Evolutionary conservation across 2,329 filamentous ascomycete genomes (phyloP).

Genomic region (Fusarium torreyae): DNA sequence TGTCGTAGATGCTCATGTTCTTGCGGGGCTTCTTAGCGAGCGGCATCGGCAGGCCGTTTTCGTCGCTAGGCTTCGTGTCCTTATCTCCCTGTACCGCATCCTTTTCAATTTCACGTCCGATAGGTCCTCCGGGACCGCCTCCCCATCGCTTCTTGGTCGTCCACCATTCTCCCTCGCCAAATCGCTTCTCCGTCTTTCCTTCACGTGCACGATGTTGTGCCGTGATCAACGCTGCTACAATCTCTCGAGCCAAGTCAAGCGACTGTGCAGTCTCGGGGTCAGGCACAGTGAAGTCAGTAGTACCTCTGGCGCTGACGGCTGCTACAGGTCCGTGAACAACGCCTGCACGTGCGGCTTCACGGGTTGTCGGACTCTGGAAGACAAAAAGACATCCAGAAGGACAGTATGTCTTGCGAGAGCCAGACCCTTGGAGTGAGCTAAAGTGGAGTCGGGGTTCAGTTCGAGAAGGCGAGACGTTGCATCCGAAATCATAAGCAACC

Average conservation of each 20-base stretch:
- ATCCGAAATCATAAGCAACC: slow-evolving; percentile 76
- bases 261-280: slow-evolving; percentile 69
- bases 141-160: slow-evolving; percentile 73
- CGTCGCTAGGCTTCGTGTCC: slow-evolving; percentile 54
- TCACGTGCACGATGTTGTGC: slow-evolving; percentile 75
- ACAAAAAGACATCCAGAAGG: slow-evolving; percentile 72
- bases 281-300: slow-evolving; percentile 63
- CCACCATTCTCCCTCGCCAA: slow-evolving; percentile 75
- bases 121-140: slow-evolving; percentile 73
- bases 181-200: slow-evolving; percentile 68
- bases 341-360: slow-evolving; percentile 71
- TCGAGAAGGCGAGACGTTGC: slow-evolving; percentile 70
- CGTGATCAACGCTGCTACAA: slow-evolving; percentile 72
- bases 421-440: slow-evolving; percentile 55
- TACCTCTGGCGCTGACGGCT: slow-evolving; percentile 71
- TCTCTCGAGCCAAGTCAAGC: slow-evolving; percentile 73
- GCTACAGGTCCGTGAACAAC: slow-evolving; percentile 74
- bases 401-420: slow-evolving; percentile 67
- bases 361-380: slow-evolving; percentile 72
- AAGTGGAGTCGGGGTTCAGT: slow-evolving; percentile 73
- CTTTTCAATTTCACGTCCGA: slow-evolving; percentile 72
- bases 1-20: slow-evolving; percentile 72
- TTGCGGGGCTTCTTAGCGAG: slow-evolving; percentile 66
- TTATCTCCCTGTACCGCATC: slow-evolving; percentile 64
- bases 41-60: slow-evolving; percentile 47